Evolutionary conservation across 1,284 basidiomycete genomes (phyloP).

Genomic region (Irpex lacteus): DNA sequence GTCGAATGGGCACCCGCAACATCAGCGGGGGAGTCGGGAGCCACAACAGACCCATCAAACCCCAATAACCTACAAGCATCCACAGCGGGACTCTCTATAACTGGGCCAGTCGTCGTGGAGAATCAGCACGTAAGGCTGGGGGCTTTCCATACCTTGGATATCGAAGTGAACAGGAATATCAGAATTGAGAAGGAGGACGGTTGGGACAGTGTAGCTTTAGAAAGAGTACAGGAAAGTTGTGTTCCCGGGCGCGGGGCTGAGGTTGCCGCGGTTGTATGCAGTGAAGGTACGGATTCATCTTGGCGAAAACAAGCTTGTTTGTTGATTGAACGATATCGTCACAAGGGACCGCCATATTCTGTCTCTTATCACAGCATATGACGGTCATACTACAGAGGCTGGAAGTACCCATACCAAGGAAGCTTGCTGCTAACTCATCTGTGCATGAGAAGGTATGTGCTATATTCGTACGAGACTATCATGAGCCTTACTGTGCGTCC

Average conservation of each 20-base stretch:
- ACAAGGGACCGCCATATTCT: slow-evolving; percentile 87
- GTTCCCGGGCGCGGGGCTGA: slow-evolving; percentile 94
- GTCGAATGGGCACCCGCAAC: slow-evolving; percentile 71
- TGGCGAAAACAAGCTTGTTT: background rate
- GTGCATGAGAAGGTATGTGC: slow-evolving; percentile 73
- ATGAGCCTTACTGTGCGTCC: background rate
- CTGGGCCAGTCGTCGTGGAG: slow-evolving; percentile 88
- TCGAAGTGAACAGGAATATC: slow-evolving; percentile 91
- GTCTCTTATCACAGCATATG: slow-evolving; percentile 95
- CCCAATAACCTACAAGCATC: slow-evolving; percentile 29
- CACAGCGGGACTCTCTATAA: slow-evolving; percentile 79
- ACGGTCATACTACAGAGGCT: slow-evolving; percentile 92
- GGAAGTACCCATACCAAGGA: slow-evolving; percentile 88
- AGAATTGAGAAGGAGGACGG: slow-evolving; percentile 80
- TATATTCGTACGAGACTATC: background rate
- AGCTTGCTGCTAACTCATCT: slow-evolving; percentile 78
- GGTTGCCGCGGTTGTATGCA: slow-evolving; percentile 94
- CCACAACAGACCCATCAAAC: slow-evolving; percentile 34
- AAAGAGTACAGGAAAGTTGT: slow-evolving; percentile 84
- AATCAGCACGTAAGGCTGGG: slow-evolving; percentile 93
- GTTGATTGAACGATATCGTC: background rate
- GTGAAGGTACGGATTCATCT: slow-evolving; percentile 58
- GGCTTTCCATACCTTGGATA: slow-evolving; percentile 93
- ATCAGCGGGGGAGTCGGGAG: slow-evolving; percentile 34
- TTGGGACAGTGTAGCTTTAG: slow-evolving; percentile 90